A percentile compares a stretch with the other conserved stretches of the same genome.
Evolutionary conservation across 352 stramenopile species (phyloP).

Genomic region (Pythium phragmiticola): DNA sequence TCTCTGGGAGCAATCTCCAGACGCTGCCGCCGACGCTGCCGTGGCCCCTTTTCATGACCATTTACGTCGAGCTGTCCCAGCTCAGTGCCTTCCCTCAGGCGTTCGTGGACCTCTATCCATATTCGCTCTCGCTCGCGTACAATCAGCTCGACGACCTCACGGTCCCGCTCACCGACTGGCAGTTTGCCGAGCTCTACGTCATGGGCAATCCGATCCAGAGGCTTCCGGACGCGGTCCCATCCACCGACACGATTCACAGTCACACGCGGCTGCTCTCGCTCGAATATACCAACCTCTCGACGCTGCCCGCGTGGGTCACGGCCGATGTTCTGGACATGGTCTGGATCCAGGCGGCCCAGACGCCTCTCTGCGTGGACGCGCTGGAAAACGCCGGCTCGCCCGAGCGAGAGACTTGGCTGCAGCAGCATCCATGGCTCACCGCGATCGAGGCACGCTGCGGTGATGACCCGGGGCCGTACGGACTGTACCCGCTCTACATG

Average conservation of each 20-base stretch:
- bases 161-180: neutral
- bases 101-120: neutral
- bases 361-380: neutral
- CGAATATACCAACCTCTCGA: constrained; percentile 3
- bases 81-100: neutral
- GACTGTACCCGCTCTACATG: too few species aligned
- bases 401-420: neutral
- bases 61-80: neutral
- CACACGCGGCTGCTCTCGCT: neutral
- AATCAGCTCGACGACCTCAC: neutral
- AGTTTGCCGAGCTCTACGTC: neutral
- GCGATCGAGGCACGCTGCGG: neutral
- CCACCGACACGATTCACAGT: neutral
- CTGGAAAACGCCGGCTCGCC: too few species aligned
- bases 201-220: neutral
- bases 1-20: neutral
- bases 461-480: too few species aligned
- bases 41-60: neutral
- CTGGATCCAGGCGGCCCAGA: neutral
- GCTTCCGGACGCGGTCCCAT: neutral
- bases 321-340: neutral
- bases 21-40: neutral
- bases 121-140: neutral
- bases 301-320: constrained; percentile 3
- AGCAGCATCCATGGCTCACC: constrained; percentile 1